Evolutionary conservation across 2,329 filamentous ascomycete genomes (phyloP), one percentile per base, ranked within the genome.

Genomic region (Zymoseptoria brevis): DNA sequence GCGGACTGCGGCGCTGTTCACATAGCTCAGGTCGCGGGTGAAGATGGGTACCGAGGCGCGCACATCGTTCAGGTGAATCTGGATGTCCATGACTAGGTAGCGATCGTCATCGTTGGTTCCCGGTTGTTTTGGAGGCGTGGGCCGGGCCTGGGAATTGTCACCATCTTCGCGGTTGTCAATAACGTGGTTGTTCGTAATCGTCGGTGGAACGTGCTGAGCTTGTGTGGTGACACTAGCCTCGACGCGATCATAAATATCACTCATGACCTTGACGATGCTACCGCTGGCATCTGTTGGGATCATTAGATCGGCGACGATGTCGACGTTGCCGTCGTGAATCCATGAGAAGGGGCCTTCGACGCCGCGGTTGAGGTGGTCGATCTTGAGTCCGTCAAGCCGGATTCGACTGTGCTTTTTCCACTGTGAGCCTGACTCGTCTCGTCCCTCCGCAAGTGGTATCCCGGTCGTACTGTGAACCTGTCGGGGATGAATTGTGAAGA

Each of bases 371-470:
- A 99, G 81, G 73, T 99, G 94, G 68, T 97, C 94, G 57, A 99
- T 96, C 71, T 88, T 96, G 8, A 99, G 81, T 0, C 88, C 91
- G 70, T 99, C 94, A 59, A 99, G 95, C 4, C 94, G 85, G 60
- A 97, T 84, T 22, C 94, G 84, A 70, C 87, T 96, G 66, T 96
- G 92, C 74, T 96, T 97, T 75, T 97, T 96, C 93, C 93, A 99
- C 0, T 86, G 86, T 59, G 84, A 84, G 2, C 83, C 77, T 57
- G 88, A 85, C 54, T 86, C 80, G 60, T 86, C 83, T 1, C 77
- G 72, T 1, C 80, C 79, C 30, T 83, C 78, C 30, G 79, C 75
- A 29, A 85, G 77, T 60, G 86, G 81, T 4, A 81, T 81, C 8
- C 88, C 85, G 0, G 87, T 85, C 57, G 88, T 85, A 50, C 89